Percentiles rank a stretch among this genome's conserved stretches.
These are phyloP conservation scores for Cyamopsis tetragonoloba DNA, from an alignment of 306 rosid genomes.

Conservation along the genomic window DNA sequence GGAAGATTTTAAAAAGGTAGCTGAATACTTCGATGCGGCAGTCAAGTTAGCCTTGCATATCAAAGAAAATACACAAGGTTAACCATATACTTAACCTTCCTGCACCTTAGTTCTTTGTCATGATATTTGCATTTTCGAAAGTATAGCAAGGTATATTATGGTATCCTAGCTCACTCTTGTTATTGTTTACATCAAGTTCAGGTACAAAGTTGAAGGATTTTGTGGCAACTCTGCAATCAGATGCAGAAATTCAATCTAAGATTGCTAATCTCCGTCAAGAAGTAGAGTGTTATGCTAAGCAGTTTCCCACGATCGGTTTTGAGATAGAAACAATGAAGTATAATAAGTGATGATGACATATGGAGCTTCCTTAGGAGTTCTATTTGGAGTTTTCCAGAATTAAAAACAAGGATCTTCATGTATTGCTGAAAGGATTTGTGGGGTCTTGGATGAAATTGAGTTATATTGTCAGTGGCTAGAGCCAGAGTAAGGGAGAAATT, in stretches of 20 bases:
- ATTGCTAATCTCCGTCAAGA: constrained; percentile 54
- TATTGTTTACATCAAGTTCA: constrained; percentile 27
- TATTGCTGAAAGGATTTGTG: background rate
- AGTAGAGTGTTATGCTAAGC: constrained; percentile 85
- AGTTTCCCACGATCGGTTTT: constrained; percentile 80
- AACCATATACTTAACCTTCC: background rate
- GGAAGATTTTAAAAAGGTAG: constrained; percentile 80
- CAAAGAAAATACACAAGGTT: constrained; percentile 70
- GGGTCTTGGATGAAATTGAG: constrained; percentile 11
- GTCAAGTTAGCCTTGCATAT: constrained; percentile 85
- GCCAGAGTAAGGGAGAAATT: background rate
- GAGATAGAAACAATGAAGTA: constrained; percentile 79
- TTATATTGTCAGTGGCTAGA: background rate
- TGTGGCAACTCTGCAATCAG: constrained; percentile 65
- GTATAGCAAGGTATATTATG: background rate
- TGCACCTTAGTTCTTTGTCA: background rate
- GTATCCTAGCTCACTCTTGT: constrained; percentile 7
- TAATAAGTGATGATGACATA: constrained; percentile 39
- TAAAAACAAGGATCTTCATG: constrained; percentile 1
- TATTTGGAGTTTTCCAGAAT: background rate
- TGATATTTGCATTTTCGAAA: background rate
- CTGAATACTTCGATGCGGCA: constrained; percentile 75
- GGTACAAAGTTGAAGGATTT: constrained; percentile 92
- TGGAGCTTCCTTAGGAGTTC: constrained; percentile 3
- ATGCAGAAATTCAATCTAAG: constrained; percentile 55